phyloP scores from a whole-genome alignment of 257 asterid genomes.

The Fraxinus pennsylvanica region DNA sequence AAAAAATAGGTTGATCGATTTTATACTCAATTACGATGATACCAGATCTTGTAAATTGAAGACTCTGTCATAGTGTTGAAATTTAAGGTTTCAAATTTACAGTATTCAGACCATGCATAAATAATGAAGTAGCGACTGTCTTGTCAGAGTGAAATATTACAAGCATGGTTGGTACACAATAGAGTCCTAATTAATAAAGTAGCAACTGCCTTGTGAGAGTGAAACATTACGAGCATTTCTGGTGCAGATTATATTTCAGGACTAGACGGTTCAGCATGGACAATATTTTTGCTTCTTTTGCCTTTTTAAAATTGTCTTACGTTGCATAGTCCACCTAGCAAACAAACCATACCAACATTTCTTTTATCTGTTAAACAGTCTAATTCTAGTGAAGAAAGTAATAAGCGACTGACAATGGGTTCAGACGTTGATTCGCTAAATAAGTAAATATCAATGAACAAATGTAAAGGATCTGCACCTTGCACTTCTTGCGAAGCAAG shows the following conservation, averaged over 20 bases:
- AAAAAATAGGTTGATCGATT: not conserved
- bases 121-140: not conserved
- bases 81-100: not conserved
- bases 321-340: not conserved
- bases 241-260: not conserved
- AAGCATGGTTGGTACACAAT: not conserved
- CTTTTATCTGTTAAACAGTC: not conserved
- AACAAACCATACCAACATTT: not conserved
- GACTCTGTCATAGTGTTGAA: not conserved
- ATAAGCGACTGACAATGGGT: not conserved
- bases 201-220: not conserved
- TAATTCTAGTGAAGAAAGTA: not conserved
- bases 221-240: not conserved
- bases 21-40: not conserved
- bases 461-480: slow-evolving; percentile 36
- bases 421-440: not conserved
- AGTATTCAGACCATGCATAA: not conserved
- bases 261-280: not conserved
- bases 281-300: not conserved
- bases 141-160: not conserved
- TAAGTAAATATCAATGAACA: not conserved
- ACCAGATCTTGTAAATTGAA: not conserved
- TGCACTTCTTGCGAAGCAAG: slow-evolving; percentile 64
- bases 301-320: not conserved
- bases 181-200: not conserved